phyloP scores from a whole-genome alignment of 768 basidiomycete species.

The Chalciporus chontae region DNA sequence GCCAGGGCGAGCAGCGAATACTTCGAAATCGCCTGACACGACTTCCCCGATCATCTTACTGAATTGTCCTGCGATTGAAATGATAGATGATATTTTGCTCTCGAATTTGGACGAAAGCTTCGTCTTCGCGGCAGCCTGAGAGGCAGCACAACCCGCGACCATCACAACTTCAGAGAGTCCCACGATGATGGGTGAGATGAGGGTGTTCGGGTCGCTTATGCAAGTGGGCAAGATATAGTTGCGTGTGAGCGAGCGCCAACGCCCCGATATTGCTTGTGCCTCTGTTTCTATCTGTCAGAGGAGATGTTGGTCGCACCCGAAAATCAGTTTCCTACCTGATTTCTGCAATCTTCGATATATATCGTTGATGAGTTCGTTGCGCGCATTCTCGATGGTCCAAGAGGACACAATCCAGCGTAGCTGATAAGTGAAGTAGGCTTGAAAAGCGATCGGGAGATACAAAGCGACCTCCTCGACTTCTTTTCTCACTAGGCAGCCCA shows the following conservation, averaged over 20 bases:
- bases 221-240: conserved; percentile 1
- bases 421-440: conserved; percentile 4
- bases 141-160: conserved; percentile 5
- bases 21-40: conserved; percentile 7
- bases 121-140: neutral
- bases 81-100: conserved; percentile 3
- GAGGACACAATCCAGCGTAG: conserved; percentile 5
- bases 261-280: conserved; percentile 6
- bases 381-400: conserved; percentile 8
- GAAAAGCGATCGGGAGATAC: conserved; percentile 13
- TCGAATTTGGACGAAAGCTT: conserved; percentile 3
- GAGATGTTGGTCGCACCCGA: neutral
- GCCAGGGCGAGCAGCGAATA: neutral
- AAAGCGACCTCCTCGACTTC: neutral
- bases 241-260: conserved; percentile 14
- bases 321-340: neutral
- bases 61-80: conserved; percentile 2
- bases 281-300: conserved; percentile 2
- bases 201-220: neutral
- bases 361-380: neutral
- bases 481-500: neutral
- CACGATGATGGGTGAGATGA: neutral
- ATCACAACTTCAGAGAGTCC: conserved; percentile 8
- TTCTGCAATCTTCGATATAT: conserved; percentile 9
- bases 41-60: conserved; percentile 8